These are phyloP conservation scores for Mimosa pudica DNA, from an alignment of 306 rosid species.

Conservation along the genomic window DNA sequence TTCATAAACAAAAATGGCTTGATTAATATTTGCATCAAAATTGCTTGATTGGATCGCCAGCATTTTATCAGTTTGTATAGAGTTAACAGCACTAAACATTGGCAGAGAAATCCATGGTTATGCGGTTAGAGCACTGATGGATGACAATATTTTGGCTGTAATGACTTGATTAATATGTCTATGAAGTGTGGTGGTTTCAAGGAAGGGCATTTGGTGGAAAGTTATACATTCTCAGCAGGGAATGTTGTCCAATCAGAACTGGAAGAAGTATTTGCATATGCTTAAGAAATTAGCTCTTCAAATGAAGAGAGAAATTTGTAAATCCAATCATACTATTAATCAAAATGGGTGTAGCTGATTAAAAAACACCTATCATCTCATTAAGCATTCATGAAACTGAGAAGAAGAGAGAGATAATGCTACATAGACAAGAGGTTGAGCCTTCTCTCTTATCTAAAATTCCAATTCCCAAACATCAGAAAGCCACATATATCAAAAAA, in stretches of 20 bases:
- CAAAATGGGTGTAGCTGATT: neutral
- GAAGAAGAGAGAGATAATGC: no score
- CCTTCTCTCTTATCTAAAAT: neutral
- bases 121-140: conserved; percentile 55
- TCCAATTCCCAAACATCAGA: conserved; percentile 19
- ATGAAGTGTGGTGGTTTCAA: conserved; percentile 72
- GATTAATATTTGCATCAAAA: no score
- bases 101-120: conserved; percentile 81
- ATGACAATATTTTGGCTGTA: conserved; percentile 69
- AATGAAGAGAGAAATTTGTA: conserved; percentile 47
- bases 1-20: no score
- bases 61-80: conserved; percentile 74
- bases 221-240: conserved; percentile 68
- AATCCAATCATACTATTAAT: conserved; percentile 18
- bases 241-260: conserved; percentile 46
- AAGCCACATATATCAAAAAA: conserved; percentile 16
- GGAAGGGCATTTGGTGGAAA: conserved; percentile 58
- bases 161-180: conserved; percentile 78
- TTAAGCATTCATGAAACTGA: no score
- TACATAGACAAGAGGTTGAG: neutral
- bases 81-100: conserved; percentile 59
- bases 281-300: conserved; percentile 68
- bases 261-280: conserved; percentile 47
- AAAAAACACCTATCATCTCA: no score
- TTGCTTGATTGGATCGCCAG: conserved; percentile 41